Evolutionary conservation across 257 asterid species (phyloP).

Genomic region (Primulina tabacum): DNA sequence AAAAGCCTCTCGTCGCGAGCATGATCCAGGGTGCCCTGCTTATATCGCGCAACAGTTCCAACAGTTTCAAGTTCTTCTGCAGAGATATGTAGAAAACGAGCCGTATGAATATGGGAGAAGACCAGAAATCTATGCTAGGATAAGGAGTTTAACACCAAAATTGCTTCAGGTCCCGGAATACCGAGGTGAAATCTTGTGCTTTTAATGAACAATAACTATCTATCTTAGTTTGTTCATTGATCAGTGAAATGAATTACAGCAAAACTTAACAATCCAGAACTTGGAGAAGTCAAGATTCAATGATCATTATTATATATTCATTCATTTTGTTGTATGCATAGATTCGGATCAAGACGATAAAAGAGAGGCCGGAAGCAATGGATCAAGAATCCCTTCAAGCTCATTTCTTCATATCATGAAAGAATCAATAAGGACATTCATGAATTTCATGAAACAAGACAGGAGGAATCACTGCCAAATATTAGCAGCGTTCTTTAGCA

Average conservation of each 20-base stretch:
- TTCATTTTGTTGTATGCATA: conserved; percentile 6
- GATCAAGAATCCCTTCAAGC: conserved; percentile 73
- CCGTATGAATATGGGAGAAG: conserved; percentile 79
- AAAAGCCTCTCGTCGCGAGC: conserved; percentile 48
- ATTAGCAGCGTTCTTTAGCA: conserved; percentile 54
- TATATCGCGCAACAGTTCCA: conserved; percentile 77
- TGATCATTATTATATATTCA: neutral
- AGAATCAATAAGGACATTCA: conserved; percentile 77
- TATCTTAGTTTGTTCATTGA: no score
- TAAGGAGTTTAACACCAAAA: conserved; percentile 71
- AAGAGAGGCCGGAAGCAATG: conserved; percentile 37
- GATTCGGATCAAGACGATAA: conserved; percentile 58
- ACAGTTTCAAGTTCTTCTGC: conserved; percentile 74
- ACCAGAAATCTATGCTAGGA: conserved; percentile 75
- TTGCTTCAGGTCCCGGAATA: conserved; percentile 90
- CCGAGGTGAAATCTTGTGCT: conserved; percentile 43
- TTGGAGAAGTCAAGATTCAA: no score
- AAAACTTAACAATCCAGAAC: no score
- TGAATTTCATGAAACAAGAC: conserved; percentile 80
- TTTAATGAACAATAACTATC: neutral
- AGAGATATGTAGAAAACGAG: conserved; percentile 78
- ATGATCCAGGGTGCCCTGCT: conserved; percentile 82
- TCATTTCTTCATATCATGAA: conserved; percentile 68
- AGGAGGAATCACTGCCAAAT: conserved; percentile 56
- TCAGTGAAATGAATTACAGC: no score